These are phyloP conservation scores for Prunus dulcis DNA, from an alignment of 306 rosid genomes.

Conservation along the genomic window DNA sequence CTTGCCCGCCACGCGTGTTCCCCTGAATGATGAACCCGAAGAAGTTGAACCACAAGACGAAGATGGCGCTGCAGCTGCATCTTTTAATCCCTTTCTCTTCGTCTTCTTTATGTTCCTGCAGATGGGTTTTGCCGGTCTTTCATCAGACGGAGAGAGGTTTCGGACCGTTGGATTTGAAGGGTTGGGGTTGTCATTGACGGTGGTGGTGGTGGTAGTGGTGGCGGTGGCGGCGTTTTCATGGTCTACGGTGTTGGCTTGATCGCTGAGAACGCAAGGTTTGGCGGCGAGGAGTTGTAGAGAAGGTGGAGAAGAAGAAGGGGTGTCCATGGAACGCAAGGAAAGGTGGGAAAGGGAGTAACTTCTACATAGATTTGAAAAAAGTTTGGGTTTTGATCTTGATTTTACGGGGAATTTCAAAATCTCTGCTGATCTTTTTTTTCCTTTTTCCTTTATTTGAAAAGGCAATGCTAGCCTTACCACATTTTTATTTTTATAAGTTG, in stretches of 20 bases:
- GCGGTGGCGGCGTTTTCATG: neutral
- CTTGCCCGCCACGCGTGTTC: constrained; percentile 30
- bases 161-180: constrained; percentile 21
- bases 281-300: constrained; percentile 4
- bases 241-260: constrained; percentile 10
- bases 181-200: neutral
- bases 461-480: too few relatives aligned
- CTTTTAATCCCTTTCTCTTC: constrained; percentile 18
- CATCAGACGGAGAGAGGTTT: constrained; percentile 8
- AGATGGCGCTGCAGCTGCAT: constrained; percentile 36
- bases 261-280: constrained; percentile 5
- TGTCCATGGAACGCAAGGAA: constrained; percentile 20
- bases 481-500: too few relatives aligned
- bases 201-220: neutral
- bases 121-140: constrained; percentile 5
- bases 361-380: neutral
- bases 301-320: constrained; percentile 10
- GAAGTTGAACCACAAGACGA: constrained; percentile 32
- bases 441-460: too few relatives aligned
- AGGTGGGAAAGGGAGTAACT: constrained; percentile 44
- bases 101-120: constrained; percentile 12
- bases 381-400: too few relatives aligned
- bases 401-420: too few relatives aligned
- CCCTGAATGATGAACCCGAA: constrained; percentile 22
- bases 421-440: too few relatives aligned